Evolutionary conservation across 179 eudicot species (phyloP).

Genomic region (Spergularia azorica): DNA sequence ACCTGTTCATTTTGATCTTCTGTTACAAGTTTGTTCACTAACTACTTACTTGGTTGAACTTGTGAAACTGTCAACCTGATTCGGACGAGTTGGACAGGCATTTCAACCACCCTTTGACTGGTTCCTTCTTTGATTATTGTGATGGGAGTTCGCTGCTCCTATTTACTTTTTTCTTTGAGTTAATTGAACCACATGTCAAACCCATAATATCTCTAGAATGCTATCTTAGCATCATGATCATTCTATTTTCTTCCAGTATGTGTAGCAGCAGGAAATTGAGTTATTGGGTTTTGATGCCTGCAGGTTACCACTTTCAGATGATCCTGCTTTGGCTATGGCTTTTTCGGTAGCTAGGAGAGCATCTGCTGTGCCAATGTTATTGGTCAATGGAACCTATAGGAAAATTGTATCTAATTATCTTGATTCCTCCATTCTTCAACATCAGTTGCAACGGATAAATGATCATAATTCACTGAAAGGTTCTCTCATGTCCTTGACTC

Average conservation of each 20-base stretch:
- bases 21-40: background rate
- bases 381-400: slow-evolving; percentile 88
- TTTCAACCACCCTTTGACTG: background rate
- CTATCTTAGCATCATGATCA: slow-evolving; percentile 7
- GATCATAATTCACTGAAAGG: slow-evolving; percentile 85
- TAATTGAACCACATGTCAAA: too few species aligned
- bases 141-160: too few species aligned
- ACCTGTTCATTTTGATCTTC: background rate
- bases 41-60: slow-evolving; percentile 2
- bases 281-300: slow-evolving; percentile 26
- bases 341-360: slow-evolving; percentile 94
- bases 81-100: background rate
- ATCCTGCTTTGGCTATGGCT: slow-evolving; percentile 98
- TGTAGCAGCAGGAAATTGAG: background rate
- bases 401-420: slow-evolving; percentile 83
- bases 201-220: background rate
- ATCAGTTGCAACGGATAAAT: slow-evolving; percentile 79
- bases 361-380: slow-evolving; percentile 86
- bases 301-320: slow-evolving; percentile 89
- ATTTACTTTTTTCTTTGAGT: background rate
- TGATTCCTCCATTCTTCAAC: slow-evolving; percentile 94
- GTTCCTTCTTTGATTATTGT: too few species aligned
- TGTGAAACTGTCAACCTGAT: background rate
- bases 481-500: slow-evolving; percentile 15
- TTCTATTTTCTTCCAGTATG: background rate